Percentiles rank a stretch among this genome's conserved stretches.
Conservation (phyloP, 192 early-diverging fungal genomes). For the Phlyctochytrium bullatum region DNA sequence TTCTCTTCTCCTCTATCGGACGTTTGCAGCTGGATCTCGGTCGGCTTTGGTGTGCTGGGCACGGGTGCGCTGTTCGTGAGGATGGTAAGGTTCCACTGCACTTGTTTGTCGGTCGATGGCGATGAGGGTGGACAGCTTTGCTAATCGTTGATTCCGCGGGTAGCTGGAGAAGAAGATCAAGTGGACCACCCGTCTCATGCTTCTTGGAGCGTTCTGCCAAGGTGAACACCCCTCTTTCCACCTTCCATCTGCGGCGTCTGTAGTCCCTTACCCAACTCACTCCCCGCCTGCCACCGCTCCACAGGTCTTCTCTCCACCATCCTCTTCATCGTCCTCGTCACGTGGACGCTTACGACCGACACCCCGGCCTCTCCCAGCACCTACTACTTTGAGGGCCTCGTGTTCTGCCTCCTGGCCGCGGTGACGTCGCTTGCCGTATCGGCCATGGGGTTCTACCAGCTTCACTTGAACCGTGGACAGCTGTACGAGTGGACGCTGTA, state of each 20-base stretch:
- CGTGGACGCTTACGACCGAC: not conserved
- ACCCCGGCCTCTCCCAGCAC: not conserved
- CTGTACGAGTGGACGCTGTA: constrained; percentile 39
- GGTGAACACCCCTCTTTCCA: too few species aligned
- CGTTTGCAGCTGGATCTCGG: constrained; percentile 16
- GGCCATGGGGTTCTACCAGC: constrained; percentile 20
- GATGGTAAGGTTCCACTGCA: too few species aligned
- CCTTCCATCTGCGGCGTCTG: too few species aligned
- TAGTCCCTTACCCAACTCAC: too few species aligned
- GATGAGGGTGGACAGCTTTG: too few species aligned
- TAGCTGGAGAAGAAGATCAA: constrained; percentile 55
- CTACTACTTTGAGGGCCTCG: constrained; percentile 34
- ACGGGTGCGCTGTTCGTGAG: constrained; percentile 38
- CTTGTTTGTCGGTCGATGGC: too few species aligned
- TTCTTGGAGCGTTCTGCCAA: constrained; percentile 37
- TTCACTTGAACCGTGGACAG: constrained; percentile 36
- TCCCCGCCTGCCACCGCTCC: too few species aligned
- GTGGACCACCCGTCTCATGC: constrained; percentile 45
- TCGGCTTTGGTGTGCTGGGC: constrained; percentile 35
- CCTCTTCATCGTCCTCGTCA: constrained; percentile 5
- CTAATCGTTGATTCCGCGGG: too few species aligned
- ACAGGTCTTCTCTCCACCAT: constrained; percentile 3
- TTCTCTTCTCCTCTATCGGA: too few species aligned
- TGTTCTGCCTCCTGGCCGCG: constrained; percentile 32
- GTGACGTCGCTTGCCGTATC: constrained; percentile 32